Base-by-base conservation (phyloP, 202 grass and related monocot species). In the Eragrostis tef region DNA sequence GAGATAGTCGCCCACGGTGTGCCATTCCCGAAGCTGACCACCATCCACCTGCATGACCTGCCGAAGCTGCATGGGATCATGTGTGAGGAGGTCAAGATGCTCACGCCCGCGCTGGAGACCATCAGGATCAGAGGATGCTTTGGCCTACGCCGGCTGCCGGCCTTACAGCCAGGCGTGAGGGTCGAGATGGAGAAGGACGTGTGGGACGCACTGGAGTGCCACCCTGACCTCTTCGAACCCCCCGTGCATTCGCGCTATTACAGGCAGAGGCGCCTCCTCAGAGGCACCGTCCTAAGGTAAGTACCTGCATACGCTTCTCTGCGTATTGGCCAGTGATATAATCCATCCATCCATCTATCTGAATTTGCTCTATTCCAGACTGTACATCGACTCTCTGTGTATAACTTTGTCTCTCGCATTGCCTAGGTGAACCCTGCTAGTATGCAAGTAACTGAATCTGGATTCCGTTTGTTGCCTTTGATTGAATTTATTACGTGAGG, bases 131-230 rank as follows among this genome's bases (percentile, higher is more conserved):
- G 25, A 15, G 84, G 70, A 4, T 75, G 62, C 43, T 81, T 3
- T 0, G 0, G 26, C 77, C 51, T 86, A 0, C 77, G 27, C 10
- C 1, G 51, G 26, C 70, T 86, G 51, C 70, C 77, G 10, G 0
- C 26, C 19, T 0, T 86, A 3, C 49, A 45, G 9, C 12, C n/a
- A 6, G 51, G 27, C 10, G 0, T n/a, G 64, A 62, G n/a, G 70
- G 42, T 86, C 0, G 78, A 86, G 51, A 20, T 74, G 0, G 77
- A 86, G 51, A 75, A 86, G 62, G 70, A 81, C 2, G 67, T 81
- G 41, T 81, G 84, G 84, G 77, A 80, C 0, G 20, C 49, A 0
- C 50, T 80, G 26, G 70, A 86, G 69, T 86, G 77, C 60, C 68
- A 58, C 59, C 76, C 76, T 0, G 2, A 7, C 77, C 77, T 67